Evolutionary conservation across 176 grass and related monocot species (phyloP), one percentile per base, ranked within the genome.

Genomic region (Avena sativa): DNA sequence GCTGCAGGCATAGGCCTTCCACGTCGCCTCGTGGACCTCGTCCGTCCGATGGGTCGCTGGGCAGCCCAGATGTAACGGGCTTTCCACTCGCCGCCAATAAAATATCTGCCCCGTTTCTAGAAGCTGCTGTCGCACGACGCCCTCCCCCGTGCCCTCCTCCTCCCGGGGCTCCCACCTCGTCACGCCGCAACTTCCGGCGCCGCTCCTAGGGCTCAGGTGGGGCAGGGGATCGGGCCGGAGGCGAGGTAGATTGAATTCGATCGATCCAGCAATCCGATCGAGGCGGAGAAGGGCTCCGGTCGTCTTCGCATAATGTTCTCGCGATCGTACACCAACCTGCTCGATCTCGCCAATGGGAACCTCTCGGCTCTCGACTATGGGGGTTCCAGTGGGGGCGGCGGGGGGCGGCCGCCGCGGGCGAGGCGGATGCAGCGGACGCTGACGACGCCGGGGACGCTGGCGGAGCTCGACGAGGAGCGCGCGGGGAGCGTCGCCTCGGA

Each of bases 281-380:
- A 34, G 32, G 32, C 32, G 32, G 32, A 34, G 40, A 6, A 6
- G 40, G 40, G 40, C 40, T 7, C 40, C 40, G 40, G 40, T 43
- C 40, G 40, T 43, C 40, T 43, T 13, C 77, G 34, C 81, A 59
- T 46, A 77, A 93, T 93, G 91, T 88, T 93, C 85, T 93, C 91
- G 36, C 88, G 88, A 88, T 93, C 91, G 20, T 93, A 93, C 70
- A 93, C 91, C 63, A 93, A 93, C 46, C 85, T 93, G 17, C 36
- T 93, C 71, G 91, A 93, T 86, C 88, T 93, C 77, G 91, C 91
- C 36, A 85, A 89, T 53, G 88, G 91, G 56, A 93, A 93, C 82
- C 88, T 93, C 61, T 84, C 85, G 64, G 91, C 82, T 48, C 82
- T 93, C 60, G 88, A 87, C 76, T 87, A 87, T 52, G 91, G 85